Evolutionary conservation across 768 basidiomycete species (phyloP), one percentile per base, ranked within the genome.

Genomic region (Rhodotorula graminis): DNA sequence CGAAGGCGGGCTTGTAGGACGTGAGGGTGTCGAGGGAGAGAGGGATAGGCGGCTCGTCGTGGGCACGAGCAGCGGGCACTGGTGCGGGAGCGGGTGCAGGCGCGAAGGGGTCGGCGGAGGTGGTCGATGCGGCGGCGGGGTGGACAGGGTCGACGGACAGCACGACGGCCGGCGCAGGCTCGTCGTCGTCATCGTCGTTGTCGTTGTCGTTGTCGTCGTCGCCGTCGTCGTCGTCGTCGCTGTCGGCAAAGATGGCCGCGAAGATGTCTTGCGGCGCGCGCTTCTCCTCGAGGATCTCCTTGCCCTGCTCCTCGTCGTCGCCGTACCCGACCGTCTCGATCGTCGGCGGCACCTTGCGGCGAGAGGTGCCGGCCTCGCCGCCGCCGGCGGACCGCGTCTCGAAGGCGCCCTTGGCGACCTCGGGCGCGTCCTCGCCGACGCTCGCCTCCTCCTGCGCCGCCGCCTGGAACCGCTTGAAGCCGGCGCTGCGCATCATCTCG

Each of bases 181-280:
- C n/a, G 76, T 10, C 5, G 29, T 61, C 80, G 78, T 23, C 80
- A 77, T 65, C 76, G 60, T 63, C 78, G 31, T 82, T 83, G 1
- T 84, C 85, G 8, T 92, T 91, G 5, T 88, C 88, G 16, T 88
- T n/a, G n/a, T 82, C 83, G 1, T 84, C 85, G 8, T 92, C 91
- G 5, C 88, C 88, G 16, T 88, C 90, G 27, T 88, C 88, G 49
- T 91, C 90, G 77, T 95, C 93, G 58, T 92, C 91, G 71, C 92
- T 92, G 81, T 91, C 93, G 19, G 93, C 94, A 80, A 99, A 99
- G 71, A 99, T 97, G 7, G 95, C 93, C 80, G 95, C 96, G 85
- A 98, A 99, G 57, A 98, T 87, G 78, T 93, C 90, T 85, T 93
- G 91, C 12, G 88, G 83, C 4, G 96, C 95, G 52, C 90, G 86